These are phyloP conservation scores for Backusella mclennaniae DNA, from an alignment of 192 early-diverging fungal species.

Conservation along the genomic window DNA sequence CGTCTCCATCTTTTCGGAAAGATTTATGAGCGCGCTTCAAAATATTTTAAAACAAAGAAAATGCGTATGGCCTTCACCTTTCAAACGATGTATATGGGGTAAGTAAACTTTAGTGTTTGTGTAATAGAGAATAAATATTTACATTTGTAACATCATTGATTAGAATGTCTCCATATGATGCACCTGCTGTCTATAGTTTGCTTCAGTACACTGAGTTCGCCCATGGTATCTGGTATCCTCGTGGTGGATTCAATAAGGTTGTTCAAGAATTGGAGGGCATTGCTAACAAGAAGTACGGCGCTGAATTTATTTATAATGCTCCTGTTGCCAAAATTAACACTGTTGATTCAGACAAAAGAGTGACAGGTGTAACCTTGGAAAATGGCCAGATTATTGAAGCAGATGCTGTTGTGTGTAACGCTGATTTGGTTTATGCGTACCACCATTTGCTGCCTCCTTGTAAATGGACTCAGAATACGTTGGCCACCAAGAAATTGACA, in stretches of 20 bases:
- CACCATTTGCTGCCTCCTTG: conserved; percentile 46
- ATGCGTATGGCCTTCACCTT: conserved; percentile 58
- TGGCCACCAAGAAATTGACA: conserved; percentile 46
- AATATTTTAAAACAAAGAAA: conserved; percentile 50
- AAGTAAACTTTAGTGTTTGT: background rate
- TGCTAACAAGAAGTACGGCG: conserved; percentile 38
- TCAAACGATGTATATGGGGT: conserved; percentile 67
- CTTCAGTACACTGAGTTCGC: conserved; percentile 55
- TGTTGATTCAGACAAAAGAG: conserved; percentile 10
- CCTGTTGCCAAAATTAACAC: conserved; percentile 47
- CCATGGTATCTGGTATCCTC: conserved; percentile 57
- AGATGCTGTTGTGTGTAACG: conserved; percentile 58
- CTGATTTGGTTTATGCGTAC: conserved; percentile 54
- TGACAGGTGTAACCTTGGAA: conserved; percentile 51
- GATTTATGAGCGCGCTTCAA: conserved; percentile 39
- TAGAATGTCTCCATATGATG: conserved; percentile 60
- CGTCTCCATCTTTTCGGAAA: conserved; percentile 46
- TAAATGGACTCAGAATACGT: conserved; percentile 23
- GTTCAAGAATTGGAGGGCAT: conserved; percentile 41
- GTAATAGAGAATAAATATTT: background rate
- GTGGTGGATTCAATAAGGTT: conserved; percentile 55
- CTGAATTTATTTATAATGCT: conserved; percentile 39
- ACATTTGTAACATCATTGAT: background rate
- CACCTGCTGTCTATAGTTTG: conserved; percentile 55
- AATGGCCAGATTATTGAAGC: conserved; percentile 40